Evolutionary conservation across 2,329 filamentous ascomycete genomes (phyloP).

Genomic region (Fusarium albosuccineum): DNA sequence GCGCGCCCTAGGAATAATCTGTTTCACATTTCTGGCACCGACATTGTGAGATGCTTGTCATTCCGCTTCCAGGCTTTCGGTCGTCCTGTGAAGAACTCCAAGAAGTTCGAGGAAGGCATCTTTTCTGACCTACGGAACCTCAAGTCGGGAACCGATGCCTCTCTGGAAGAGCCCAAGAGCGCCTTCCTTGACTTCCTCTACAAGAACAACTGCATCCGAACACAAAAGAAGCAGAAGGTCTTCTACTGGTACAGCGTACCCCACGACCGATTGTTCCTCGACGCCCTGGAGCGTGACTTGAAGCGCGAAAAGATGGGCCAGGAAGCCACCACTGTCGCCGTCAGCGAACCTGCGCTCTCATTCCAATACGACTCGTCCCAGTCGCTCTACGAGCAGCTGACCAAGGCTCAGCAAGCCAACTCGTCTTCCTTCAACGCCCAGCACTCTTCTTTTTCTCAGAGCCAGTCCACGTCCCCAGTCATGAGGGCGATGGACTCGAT

Average conservation of each 20-base stretch:
- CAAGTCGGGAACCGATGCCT: slow-evolving; percentile 97
- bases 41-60: slow-evolving; percentile 97
- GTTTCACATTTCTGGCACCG: slow-evolving; percentile 98
- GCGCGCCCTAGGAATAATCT: slow-evolving; percentile 77
- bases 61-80: slow-evolving; percentile 99
- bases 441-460: slow-evolving; percentile 76
- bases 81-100: slow-evolving; percentile 98
- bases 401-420: slow-evolving; percentile 98
- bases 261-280: slow-evolving; percentile 96
- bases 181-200: slow-evolving; percentile 98
- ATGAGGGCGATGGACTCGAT: slow-evolving; percentile 93
- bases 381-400: slow-evolving; percentile 98
- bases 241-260: slow-evolving; percentile 99
- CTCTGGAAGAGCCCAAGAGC: slow-evolving; percentile 98
- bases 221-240: slow-evolving; percentile 99
- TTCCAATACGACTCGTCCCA: slow-evolving; percentile 99
- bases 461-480: slow-evolving; percentile 88
- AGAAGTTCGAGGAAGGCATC: slow-evolving; percentile 99
- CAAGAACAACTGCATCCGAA: slow-evolving; percentile 99
- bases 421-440: slow-evolving; percentile 95
- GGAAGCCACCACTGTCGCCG: slow-evolving; percentile 95
- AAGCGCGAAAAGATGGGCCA: slow-evolving; percentile 99
- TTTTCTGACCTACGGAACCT: slow-evolving; percentile 98
- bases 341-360: slow-evolving; percentile 95
- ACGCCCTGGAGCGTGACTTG: slow-evolving; percentile 95